A percentile compares a stretch with the other conserved stretches of the same genome.
phyloP scores from a whole-genome alignment of 1,139 yeast species.

The Kurtzmaniella quercitrusa region DNA sequence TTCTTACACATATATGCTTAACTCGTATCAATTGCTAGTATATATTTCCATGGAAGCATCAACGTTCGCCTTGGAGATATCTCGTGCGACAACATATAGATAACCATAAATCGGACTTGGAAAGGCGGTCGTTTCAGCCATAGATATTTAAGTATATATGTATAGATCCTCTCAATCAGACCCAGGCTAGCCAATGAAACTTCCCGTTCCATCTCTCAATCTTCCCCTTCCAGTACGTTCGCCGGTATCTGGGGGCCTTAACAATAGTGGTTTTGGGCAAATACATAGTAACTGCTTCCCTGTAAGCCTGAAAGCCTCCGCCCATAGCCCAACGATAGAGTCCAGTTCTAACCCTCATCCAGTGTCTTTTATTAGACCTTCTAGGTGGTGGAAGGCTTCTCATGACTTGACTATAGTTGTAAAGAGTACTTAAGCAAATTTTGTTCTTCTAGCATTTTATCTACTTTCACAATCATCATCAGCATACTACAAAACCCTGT shows the following conservation, averaged over 20 bases:
- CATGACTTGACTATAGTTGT: slow-evolving; percentile 15
- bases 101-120: too few relatives aligned
- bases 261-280: background rate
- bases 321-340: slow-evolving; percentile 17
- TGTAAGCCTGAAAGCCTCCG: background rate
- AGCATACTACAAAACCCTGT: too few relatives aligned
- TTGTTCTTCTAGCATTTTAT: too few relatives aligned
- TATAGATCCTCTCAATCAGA: background rate
- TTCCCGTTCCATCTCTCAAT: background rate
- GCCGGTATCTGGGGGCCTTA: background rate
- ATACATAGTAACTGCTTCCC: background rate
- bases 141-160: too few relatives aligned
- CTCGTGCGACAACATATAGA: too few relatives aligned
- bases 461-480: too few relatives aligned
- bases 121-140: too few relatives aligned
- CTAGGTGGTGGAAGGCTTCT: slow-evolving; percentile 45
- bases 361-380: slow-evolving; percentile 31
- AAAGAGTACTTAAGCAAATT: too few relatives aligned
- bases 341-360: slow-evolving; percentile 34
- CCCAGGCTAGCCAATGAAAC: background rate
- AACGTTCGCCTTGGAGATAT: too few relatives aligned
- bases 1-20: too few relatives aligned
- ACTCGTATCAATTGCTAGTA: too few relatives aligned
- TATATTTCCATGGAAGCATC: too few relatives aligned
- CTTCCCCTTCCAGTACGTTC: background rate